phyloP scores from a whole-genome alignment of 176 grass and related monocot genomes.

The Oryza meyeriana region DNA sequence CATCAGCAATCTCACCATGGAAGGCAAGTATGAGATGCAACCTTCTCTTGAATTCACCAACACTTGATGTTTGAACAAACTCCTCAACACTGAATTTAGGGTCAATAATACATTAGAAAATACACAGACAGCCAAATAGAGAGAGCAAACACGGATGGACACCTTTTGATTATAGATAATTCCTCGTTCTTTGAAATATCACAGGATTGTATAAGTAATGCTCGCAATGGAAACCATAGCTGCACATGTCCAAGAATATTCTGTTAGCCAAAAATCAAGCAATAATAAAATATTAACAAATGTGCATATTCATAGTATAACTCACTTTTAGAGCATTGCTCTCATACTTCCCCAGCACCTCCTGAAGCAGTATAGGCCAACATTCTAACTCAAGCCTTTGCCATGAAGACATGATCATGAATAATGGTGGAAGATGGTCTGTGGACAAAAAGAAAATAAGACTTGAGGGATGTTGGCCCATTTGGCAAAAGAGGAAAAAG shows the following conservation, averaged over 20 bases:
- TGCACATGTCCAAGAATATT: conserved; percentile 37
- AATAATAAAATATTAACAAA: conserved; percentile 14
- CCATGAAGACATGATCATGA: conserved; percentile 72
- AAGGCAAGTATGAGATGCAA: conserved; percentile 81
- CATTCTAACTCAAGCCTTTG: conserved; percentile 88
- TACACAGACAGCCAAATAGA: conserved; percentile 1
- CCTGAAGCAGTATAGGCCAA: conserved; percentile 68
- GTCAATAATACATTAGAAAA: conserved; percentile 33
- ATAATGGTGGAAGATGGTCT: conserved; percentile 75
- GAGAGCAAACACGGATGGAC: conserved; percentile 14
- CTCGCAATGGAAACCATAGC: conserved; percentile 89
- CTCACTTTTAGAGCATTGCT: conserved; percentile 73
- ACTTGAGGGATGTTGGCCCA: too few species aligned
- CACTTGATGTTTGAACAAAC: conserved; percentile 79
- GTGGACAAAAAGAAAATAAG: conserved; percentile 1
- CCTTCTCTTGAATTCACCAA: conserved; percentile 91
- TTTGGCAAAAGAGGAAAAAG: too few species aligned
- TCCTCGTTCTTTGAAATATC: conserved; percentile 40
- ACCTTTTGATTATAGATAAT: conserved; percentile 65
- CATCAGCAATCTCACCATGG: conserved; percentile 65
- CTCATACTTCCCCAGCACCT: conserved; percentile 60
- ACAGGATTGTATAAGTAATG: conserved; percentile 51
- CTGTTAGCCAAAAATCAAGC: conserved; percentile 11
- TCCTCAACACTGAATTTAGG: conserved; percentile 77
- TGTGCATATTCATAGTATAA: neutral